Evolutionary conservation across 768 basidiomycete genomes (phyloP).

Genomic region (Trametes punicea): DNA sequence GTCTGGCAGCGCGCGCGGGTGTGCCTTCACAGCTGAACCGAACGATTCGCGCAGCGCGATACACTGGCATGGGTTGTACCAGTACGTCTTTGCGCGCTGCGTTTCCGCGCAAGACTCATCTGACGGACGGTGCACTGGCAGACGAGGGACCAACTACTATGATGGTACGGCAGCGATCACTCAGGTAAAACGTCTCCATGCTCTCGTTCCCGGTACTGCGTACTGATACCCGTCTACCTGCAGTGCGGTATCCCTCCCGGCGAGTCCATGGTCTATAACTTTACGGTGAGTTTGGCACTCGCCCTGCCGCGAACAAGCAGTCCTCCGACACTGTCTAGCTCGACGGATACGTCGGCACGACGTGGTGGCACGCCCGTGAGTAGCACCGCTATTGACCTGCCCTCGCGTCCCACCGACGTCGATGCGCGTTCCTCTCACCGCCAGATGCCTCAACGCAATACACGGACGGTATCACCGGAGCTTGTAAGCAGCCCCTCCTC

Average conservation of each 20-base stretch:
- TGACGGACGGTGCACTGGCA: conserved; percentile 11
- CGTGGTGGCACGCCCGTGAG: conserved; percentile 44
- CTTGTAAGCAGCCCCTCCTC: conserved; percentile 18
- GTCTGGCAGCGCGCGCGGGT: neutral
- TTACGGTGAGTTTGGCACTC: neutral
- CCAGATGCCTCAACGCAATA: conserved; percentile 31
- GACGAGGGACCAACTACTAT: conserved; percentile 39
- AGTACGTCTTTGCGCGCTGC: neutral
- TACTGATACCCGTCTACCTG: too few species aligned
- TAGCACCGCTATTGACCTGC: neutral
- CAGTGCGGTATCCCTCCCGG: conserved; percentile 56
- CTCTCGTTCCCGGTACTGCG: too few species aligned
- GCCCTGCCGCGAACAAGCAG: too few species aligned
- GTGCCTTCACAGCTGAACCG: neutral
- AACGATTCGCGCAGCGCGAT: conserved; percentile 25
- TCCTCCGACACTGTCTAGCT: conserved; percentile 15
- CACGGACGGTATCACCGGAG: conserved; percentile 50
- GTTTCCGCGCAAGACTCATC: neutral
- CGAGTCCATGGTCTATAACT: conserved; percentile 38
- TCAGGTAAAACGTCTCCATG: neutral
- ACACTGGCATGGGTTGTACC: conserved; percentile 34
- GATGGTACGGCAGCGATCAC: conserved; percentile 47
- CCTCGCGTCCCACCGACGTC: neutral
- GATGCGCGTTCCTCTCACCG: neutral
- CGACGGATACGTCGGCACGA: conserved; percentile 43